Percentiles rank a stretch among this genome's conserved stretches.
Conservation (phyloP, 208 protist species). For the Wallacemonas rigidus region DNA sequence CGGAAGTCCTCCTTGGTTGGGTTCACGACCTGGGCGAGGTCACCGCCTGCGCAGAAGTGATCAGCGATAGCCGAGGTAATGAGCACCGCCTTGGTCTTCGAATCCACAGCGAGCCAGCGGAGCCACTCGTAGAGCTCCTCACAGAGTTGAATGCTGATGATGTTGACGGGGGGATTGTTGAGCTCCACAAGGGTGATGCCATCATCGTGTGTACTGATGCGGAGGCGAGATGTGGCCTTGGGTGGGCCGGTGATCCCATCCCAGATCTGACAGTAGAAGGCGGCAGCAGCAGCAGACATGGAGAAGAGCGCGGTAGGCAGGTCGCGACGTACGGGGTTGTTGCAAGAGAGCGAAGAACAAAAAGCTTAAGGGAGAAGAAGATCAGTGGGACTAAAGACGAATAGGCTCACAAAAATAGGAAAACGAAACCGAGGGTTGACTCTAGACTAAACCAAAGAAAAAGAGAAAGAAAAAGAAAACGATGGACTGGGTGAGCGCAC, state of each 20-base stretch:
- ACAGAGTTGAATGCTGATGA: slow-evolving; percentile 33
- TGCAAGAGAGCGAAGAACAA: not conserved
- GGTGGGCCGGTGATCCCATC: slow-evolving; percentile 17
- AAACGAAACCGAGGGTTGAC: not conserved
- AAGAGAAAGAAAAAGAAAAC: not conserved
- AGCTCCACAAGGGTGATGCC: slow-evolving; percentile 38
- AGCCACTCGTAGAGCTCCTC: slow-evolving; percentile 44
- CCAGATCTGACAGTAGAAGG: slow-evolving; percentile 3
- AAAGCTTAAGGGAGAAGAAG: not conserved
- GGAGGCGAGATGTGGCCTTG: slow-evolving; percentile 30
- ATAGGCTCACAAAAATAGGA: not conserved
- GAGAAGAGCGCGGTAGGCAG: too few species aligned
- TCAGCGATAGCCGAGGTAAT: slow-evolving; percentile 42
- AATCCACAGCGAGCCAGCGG: slow-evolving; percentile 40
- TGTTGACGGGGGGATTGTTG: slow-evolving; percentile 37
- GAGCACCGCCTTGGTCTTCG: slow-evolving; percentile 35
- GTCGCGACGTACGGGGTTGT: too few species aligned
- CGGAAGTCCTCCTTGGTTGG: slow-evolving; percentile 36
- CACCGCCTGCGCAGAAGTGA: slow-evolving; percentile 54
- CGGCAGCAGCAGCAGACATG: not conserved
- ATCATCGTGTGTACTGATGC: slow-evolving; percentile 27
- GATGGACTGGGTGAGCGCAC: not conserved
- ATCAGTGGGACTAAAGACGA: too few species aligned
- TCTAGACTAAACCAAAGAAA: not conserved
- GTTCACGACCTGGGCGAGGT: slow-evolving; percentile 48